phyloP scores from a whole-genome alignment of 2,329 filamentous ascomycete species.

The Pseudofabraea citricarpa region DNA sequence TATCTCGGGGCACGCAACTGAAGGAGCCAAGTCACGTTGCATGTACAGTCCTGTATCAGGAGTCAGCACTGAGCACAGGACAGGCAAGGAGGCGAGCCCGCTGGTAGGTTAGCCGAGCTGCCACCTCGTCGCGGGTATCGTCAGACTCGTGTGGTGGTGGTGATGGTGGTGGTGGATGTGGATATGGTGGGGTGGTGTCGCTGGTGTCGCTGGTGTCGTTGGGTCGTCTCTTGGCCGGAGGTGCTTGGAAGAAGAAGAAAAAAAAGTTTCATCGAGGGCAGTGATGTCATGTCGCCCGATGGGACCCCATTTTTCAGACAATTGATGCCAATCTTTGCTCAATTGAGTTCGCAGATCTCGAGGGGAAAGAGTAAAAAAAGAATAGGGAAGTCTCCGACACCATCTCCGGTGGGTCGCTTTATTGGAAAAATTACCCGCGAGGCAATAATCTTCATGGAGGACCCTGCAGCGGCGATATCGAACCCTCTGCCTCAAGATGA shows the following conservation, averaged over 20 bases:
- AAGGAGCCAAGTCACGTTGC: neutral
- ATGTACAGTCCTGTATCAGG: too few species aligned
- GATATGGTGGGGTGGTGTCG: too few species aligned
- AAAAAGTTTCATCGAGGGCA: neutral
- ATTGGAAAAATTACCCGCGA: constrained; percentile 1
- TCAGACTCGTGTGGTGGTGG: too few species aligned
- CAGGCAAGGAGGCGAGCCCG: too few species aligned
- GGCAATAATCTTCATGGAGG: neutral
- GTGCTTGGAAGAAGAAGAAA: too few species aligned
- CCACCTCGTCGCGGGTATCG: too few species aligned
- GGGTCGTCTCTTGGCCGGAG: too few species aligned
- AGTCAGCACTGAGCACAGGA: too few species aligned
- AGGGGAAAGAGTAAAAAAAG: neutral
- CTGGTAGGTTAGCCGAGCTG: too few species aligned
- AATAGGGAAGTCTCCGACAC: neutral
- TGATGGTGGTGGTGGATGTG: too few species aligned
- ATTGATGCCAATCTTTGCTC: neutral
- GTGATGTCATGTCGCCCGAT: constrained; percentile 1
- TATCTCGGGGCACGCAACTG: neutral
- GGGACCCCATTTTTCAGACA: neutral
- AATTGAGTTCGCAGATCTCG: constrained; percentile 1
- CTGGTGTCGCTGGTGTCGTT: too few species aligned
- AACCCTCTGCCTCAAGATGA: neutral
- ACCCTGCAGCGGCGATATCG: neutral
- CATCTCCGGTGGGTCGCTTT: neutral